Evolutionary conservation across 805 yeast genomes (phyloP).

Genomic region (Saccharomycopsis sp.): DNA sequence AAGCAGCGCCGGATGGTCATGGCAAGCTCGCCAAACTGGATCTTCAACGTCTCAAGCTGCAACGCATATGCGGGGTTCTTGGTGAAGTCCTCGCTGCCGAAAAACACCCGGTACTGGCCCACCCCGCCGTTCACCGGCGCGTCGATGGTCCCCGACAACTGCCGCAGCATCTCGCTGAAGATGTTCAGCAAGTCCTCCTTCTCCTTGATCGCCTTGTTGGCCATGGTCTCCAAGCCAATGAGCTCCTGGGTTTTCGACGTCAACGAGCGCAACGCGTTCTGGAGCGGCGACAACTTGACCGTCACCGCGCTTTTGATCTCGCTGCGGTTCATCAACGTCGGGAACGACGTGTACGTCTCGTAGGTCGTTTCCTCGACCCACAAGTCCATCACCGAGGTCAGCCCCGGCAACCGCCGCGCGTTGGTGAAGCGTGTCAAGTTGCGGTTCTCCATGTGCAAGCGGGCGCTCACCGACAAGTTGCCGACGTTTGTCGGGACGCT

Average conservation of each 20-base stretch:
- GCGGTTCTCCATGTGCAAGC: slow-evolving; percentile 70
- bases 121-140: slow-evolving; percentile 93
- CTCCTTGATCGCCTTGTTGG: slow-evolving; percentile 45
- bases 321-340: slow-evolving; percentile 80
- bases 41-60: slow-evolving; percentile 28
- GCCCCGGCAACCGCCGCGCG: slow-evolving; percentile 66
- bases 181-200: slow-evolving; percentile 41
- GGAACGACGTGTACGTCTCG: slow-evolving; percentile 71
- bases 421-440: slow-evolving; percentile 64
- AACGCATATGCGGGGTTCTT: slow-evolving; percentile 25
- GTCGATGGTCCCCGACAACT: slow-evolving; percentile 78
- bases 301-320: slow-evolving; percentile 48
- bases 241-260: slow-evolving; percentile 65
- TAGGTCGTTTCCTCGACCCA: slow-evolving; percentile 88
- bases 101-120: slow-evolving; percentile 70
- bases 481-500: slow-evolving; percentile 39
- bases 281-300: slow-evolving; percentile 69
- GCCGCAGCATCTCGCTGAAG: slow-evolving; percentile 62
- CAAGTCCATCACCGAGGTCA: slow-evolving; percentile 61
- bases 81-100: slow-evolving; percentile 34
- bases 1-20: slow-evolving; percentile 59
- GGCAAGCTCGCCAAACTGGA: slow-evolving; percentile 63
- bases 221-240: slow-evolving; percentile 56
- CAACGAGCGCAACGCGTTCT: slow-evolving; percentile 69
- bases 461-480: slow-evolving; percentile 45